Evolutionary conservation across 2,329 filamentous ascomycete species (phyloP).

Genomic region (Xenoacremonium recifei): DNA sequence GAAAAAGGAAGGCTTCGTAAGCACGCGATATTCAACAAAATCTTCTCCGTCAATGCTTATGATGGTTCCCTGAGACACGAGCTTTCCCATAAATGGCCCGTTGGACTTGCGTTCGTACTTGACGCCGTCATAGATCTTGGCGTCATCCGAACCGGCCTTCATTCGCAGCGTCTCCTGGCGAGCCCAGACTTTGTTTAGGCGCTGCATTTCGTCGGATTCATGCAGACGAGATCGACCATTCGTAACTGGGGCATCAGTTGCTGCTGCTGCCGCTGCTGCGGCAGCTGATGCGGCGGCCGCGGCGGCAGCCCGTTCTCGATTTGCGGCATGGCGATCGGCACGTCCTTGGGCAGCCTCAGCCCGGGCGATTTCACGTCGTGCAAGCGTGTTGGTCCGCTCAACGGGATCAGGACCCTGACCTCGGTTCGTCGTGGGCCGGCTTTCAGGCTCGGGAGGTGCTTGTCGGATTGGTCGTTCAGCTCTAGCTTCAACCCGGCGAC

Average conservation of each 20-base stretch:
- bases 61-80: constrained; percentile 61
- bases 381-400: constrained; percentile 48
- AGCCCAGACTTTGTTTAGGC: constrained; percentile 56
- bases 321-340: constrained; percentile 46
- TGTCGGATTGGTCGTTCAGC: constrained; percentile 29
- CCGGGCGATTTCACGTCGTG: constrained; percentile 51
- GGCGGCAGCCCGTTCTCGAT: constrained; percentile 38
- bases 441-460: constrained; percentile 16
- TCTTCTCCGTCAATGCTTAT: constrained; percentile 66
- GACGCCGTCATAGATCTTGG: constrained; percentile 57
- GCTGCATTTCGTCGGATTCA: constrained; percentile 48
- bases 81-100: constrained; percentile 61
- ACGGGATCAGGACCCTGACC: constrained; percentile 31
- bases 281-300: constrained; percentile 31
- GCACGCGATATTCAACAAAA: constrained; percentile 64
- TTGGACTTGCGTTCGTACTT: constrained; percentile 62
- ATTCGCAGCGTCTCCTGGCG: constrained; percentile 50
- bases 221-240: constrained; percentile 38
- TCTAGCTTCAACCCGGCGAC: constrained; percentile 38
- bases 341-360: constrained; percentile 51
- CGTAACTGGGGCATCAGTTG: constrained; percentile 16
- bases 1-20: constrained; percentile 63
- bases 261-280: constrained; percentile 28
- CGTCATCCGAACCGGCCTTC: constrained; percentile 45
- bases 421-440: constrained; percentile 17